Evolutionary conservation across 2,329 filamentous ascomycete genomes (phyloP).

Genomic region (Alternaria atra): DNA sequence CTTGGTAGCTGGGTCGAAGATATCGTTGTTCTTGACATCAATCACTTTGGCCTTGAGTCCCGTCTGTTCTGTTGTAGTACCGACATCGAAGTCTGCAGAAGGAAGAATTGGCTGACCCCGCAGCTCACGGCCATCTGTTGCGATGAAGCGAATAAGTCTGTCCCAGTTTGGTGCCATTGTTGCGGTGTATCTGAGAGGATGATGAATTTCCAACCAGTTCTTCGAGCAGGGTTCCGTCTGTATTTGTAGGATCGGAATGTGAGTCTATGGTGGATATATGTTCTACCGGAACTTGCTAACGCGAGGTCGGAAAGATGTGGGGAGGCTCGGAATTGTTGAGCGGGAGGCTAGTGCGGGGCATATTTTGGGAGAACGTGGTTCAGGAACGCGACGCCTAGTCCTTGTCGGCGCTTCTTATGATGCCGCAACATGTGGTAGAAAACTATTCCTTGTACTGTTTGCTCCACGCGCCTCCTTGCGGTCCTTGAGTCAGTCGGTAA

Average conservation of each 20-base stretch:
- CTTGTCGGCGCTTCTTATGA: slow-evolving; percentile 11
- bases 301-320: slow-evolving; percentile 27
- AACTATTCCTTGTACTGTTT: not conserved
- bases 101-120: slow-evolving; percentile 63
- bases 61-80: slow-evolving; percentile 58
- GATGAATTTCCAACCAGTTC: not conserved
- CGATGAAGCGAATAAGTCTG: slow-evolving; percentile 64
- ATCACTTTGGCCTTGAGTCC: slow-evolving; percentile 63
- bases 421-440: not conserved
- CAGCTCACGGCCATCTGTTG: slow-evolving; percentile 60
- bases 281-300: slow-evolving; percentile 24
- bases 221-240: not conserved
- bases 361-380: slow-evolving; percentile 2
- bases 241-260: slow-evolving; percentile 3
- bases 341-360: slow-evolving; percentile 6
- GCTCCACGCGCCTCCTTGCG: not conserved
- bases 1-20: slow-evolving; percentile 60
- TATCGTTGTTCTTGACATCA: slow-evolving; percentile 55
- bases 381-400: not conserved
- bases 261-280: slow-evolving; percentile 25
- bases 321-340: slow-evolving; percentile 19
- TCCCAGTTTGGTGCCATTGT: slow-evolving; percentile 55
- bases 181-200: not conserved
- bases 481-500: not conserved
- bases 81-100: slow-evolving; percentile 58